Conservation (phyloP, 768 basidiomycete genomes). For the Glaciozyma martinii region DNA sequence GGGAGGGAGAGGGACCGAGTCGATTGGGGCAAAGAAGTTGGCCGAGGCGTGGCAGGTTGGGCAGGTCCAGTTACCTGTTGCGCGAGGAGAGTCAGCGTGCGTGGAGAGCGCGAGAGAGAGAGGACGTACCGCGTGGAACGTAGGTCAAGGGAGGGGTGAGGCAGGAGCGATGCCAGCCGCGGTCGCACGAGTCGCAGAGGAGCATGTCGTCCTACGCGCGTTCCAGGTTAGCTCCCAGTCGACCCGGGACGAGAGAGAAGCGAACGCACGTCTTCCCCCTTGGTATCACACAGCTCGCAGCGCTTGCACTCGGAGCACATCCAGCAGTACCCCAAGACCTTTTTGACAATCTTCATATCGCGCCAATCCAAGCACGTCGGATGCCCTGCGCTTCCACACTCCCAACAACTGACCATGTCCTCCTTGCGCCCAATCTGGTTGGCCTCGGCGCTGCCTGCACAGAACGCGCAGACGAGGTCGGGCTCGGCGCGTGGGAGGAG, state of each 20-base stretch:
- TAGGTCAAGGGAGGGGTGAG: conserved; percentile 60
- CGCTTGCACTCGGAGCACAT: conserved; percentile 83
- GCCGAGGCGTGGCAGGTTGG: conserved; percentile 34
- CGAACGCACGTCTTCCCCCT: conserved; percentile 74
- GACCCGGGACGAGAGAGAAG: neutral
- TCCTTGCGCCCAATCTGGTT: conserved; percentile 57
- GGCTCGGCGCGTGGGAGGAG: conserved; percentile 35
- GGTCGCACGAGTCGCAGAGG: conserved; percentile 89
- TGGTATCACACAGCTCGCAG: conserved; percentile 75
- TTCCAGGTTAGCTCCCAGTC: neutral
- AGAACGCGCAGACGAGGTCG: conserved; percentile 69
- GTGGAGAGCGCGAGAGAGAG: conserved; percentile 30
- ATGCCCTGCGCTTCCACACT: conserved; percentile 81
- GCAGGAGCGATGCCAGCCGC: conserved; percentile 85
- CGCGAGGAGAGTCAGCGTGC: conserved; percentile 20
- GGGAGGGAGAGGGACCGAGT: conserved; percentile 47
- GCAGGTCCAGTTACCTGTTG: conserved; percentile 38
- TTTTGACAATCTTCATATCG: conserved; percentile 45
- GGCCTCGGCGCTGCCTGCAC: conserved; percentile 54
- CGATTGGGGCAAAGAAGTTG: conserved; percentile 4
- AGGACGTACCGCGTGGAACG: conserved; percentile 55
- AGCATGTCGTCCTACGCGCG: conserved; percentile 62
- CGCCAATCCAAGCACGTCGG: conserved; percentile 68
- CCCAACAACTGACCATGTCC: conserved; percentile 63
- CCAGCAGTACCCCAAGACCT: conserved; percentile 70